A percentile compares a stretch with the other conserved stretches of the same genome.
phyloP scores from a whole-genome alignment of 805 yeast species.

The Candida yuanshanica region DNA sequence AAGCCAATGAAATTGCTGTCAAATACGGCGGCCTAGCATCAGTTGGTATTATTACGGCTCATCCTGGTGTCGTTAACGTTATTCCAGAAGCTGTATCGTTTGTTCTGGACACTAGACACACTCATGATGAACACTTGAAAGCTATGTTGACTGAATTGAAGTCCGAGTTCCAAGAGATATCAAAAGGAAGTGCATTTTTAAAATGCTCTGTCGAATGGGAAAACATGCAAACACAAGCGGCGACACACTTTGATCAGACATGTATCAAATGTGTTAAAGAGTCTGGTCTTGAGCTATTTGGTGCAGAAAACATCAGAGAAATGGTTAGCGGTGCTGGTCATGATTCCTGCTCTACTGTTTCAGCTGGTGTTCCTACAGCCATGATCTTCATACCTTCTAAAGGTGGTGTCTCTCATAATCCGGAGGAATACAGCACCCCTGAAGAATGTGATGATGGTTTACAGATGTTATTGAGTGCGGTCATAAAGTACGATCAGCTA shows the following conservation, averaged over 20 bases:
- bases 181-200: constrained; percentile 23
- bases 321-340: constrained; percentile 72
- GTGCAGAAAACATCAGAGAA: constrained; percentile 35
- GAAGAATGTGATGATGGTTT: constrained; percentile 60
- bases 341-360: constrained; percentile 57
- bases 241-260: constrained; percentile 49
- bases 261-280: constrained; percentile 47
- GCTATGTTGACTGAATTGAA: constrained; percentile 34
- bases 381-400: constrained; percentile 70
- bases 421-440: constrained; percentile 59
- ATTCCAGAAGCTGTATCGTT: constrained; percentile 58
- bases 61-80: constrained; percentile 62
- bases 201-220: constrained; percentile 36
- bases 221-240: constrained; percentile 44
- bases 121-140: constrained; percentile 36
- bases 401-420: constrained; percentile 65
- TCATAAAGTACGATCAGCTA: constrained; percentile 33
- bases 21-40: constrained; percentile 48
- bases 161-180: constrained; percentile 32
- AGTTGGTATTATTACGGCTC: constrained; percentile 50
- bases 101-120: constrained; percentile 57
- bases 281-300: constrained; percentile 46
- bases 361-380: constrained; percentile 52
- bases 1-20: constrained; percentile 50
- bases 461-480: constrained; percentile 47